phyloP scores from a whole-genome alignment of 805 yeast genomes.

The Saturnispora hagleri region DNA sequence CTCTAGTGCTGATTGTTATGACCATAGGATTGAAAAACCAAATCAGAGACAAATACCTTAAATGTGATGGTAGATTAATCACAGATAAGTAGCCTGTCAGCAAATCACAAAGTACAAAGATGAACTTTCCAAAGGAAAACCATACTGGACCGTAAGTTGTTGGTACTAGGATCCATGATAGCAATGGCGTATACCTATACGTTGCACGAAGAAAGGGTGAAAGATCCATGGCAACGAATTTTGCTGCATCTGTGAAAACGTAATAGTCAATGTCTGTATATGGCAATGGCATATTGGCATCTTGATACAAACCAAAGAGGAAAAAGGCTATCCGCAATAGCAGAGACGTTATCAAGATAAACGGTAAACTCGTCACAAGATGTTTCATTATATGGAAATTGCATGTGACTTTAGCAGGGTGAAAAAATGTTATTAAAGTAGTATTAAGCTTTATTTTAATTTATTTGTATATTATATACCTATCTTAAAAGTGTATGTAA shows the following conservation, averaged over 20 bases:
- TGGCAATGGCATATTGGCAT: slow-evolving; percentile 62
- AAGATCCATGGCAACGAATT: slow-evolving; percentile 42
- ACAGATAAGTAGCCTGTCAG: slow-evolving; percentile 64
- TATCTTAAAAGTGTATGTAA: slow-evolving; percentile 3
- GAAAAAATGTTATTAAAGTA: neutral
- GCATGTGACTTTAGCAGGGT: neutral
- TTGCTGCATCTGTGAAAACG: slow-evolving; percentile 90
- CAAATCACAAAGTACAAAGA: slow-evolving; percentile 73
- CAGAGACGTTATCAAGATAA: slow-evolving; percentile 17
- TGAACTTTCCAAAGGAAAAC: slow-evolving; percentile 66
- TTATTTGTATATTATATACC: slow-evolving; percentile 4
- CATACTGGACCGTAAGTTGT: slow-evolving; percentile 30
- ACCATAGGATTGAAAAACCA: slow-evolving; percentile 97
- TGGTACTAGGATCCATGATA: slow-evolving; percentile 78
- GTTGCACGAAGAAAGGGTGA: slow-evolving; percentile 85
- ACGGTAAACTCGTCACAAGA: neutral
- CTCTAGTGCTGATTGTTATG: slow-evolving; percentile 83
- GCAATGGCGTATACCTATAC: slow-evolving; percentile 84
- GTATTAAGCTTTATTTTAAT: neutral
- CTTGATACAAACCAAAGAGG: slow-evolving; percentile 79
- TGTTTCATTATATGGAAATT: neutral
- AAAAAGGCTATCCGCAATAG: slow-evolving; percentile 53
- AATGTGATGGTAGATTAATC: slow-evolving; percentile 10
- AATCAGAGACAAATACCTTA: slow-evolving; percentile 24
- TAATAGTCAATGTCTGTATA: slow-evolving; percentile 93